Base-by-base conservation (phyloP, 225 moss, liverwort and hornwort genomes). In the Rhytidiadelphus loreus region DNA sequence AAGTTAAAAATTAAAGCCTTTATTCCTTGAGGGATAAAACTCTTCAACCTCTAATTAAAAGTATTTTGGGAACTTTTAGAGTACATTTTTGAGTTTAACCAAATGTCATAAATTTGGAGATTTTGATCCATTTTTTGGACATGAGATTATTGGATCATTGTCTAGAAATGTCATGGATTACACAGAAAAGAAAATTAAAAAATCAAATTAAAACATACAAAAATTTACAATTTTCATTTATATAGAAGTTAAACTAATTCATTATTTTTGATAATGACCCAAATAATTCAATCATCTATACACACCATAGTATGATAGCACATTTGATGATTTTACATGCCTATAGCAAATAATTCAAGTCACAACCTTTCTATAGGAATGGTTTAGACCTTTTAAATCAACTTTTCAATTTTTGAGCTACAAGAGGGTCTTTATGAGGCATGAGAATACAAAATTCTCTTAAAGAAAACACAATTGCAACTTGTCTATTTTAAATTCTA, bases 121-220 rank as follows among this genome's bases (percentile, higher is more conserved):
- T 41, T 3, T 60, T 58, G 20, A 60, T 60, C 13, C 5, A 58
- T 8, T 11, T 53, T 56, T 56, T 6, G 2, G 7, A 25, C 16
- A 56, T 17, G 1, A 56, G 2, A 30, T 43, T 19, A 29, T 43
- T 5, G 2, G 13, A 21, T 60, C 29, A 13, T 55, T 22, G 55
- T 55, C 2, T 55, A 55, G 2, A 48, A 74, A 6, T 6, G 1
- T 56, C 0, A 0, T n/a, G 0, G 0, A 37, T 24, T 55, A 37
- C 0, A 0, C 37, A 37, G 25, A 2, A 25, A 77, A n/a, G 7
- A 50, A 56, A 56, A 6, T 37, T 0, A 2, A 6, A 24, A 16
- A 25, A 25, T 37, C 15, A 4, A 77, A 37, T 10, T 9, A 9
- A 16, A 55, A 25, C 1, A 32, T 55, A 4, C 37, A 9, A 9